Evolutionary conservation across 1,139 yeast species (phyloP).

Genomic region (Saccharomyces hybrid): DNA sequence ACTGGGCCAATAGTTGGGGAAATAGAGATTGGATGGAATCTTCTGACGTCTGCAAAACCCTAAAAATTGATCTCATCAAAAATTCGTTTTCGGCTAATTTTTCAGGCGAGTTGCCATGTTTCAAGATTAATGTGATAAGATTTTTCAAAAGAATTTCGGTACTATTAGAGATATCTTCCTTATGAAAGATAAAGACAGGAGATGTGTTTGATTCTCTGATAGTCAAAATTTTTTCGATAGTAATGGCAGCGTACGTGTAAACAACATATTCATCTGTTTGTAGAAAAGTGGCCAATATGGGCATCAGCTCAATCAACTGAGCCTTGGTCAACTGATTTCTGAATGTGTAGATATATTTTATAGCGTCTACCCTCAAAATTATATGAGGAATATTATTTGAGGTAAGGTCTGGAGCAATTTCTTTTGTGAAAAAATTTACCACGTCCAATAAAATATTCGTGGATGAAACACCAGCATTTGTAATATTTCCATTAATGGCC

Average conservation of each 20-base stretch:
- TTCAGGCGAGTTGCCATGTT: constrained; percentile 64
- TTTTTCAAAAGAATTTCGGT: constrained; percentile 51
- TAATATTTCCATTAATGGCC: constrained; percentile 83
- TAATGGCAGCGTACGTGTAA: constrained; percentile 87
- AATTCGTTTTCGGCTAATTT: constrained; percentile 93
- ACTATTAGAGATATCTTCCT: constrained; percentile 57
- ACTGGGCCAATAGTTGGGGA: constrained; percentile 48
- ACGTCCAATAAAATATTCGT: constrained; percentile 82
- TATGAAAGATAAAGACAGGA: constrained; percentile 53
- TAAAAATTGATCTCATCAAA: constrained; percentile 80
- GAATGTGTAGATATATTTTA: constrained; percentile 81
- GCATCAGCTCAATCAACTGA: constrained; percentile 72
- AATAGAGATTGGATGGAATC: constrained; percentile 45
- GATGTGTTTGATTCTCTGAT: constrained; percentile 52
- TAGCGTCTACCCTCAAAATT: constrained; percentile 83
- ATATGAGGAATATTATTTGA: constrained; percentile 45
- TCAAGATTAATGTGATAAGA: constrained; percentile 58
- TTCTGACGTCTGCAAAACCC: constrained; percentile 71
- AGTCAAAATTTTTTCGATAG: constrained; percentile 80
- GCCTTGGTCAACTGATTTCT: constrained; percentile 87
- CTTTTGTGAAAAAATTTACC: constrained; percentile 71
- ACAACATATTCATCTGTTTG: constrained; percentile 64
- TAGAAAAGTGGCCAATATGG: constrained; percentile 68
- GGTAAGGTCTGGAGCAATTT: constrained; percentile 75
- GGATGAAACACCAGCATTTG: constrained; percentile 81